These are phyloP conservation scores for Ascochyta pisi DNA, from an alignment of 2,329 filamentous ascomycete species.

Conservation along the genomic window DNA sequence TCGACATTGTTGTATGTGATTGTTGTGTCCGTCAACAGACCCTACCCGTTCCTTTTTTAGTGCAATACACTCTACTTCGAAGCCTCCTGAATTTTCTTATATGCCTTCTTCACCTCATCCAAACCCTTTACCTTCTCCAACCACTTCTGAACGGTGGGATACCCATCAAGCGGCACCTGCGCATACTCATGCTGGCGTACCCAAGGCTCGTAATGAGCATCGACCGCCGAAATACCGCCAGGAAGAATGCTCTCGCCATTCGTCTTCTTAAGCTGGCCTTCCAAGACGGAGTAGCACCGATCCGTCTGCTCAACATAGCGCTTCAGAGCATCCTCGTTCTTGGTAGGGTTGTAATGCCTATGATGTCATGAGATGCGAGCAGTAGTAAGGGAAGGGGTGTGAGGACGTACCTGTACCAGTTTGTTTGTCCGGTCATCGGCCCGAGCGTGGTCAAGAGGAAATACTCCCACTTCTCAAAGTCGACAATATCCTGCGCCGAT, in stretches of 20 bases:
- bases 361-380: not conserved
- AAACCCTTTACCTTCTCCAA: conserved; percentile 42
- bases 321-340: conserved; percentile 15
- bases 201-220: conserved; percentile 17
- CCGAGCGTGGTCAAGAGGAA: conserved; percentile 14
- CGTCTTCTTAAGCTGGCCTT: conserved; percentile 14
- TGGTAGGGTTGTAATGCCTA: conserved; percentile 11
- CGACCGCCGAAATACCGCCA: conserved; percentile 9
- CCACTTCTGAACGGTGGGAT: conserved; percentile 72
- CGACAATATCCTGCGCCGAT: conserved; percentile 2
- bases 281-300: conserved; percentile 9
- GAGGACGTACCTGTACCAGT: conserved; percentile 11
- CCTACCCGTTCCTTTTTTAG: too few species aligned
- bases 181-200: conserved; percentile 14
- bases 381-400: too few species aligned
- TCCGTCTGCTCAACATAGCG: conserved; percentile 17
- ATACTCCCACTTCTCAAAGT: conserved; percentile 18
- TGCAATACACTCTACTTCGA: conserved; percentile 59
- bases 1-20: too few species aligned
- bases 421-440: conserved; percentile 15
- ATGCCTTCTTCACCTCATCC: conserved; percentile 22
- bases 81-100: conserved; percentile 31
- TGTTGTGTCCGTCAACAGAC: too few species aligned
- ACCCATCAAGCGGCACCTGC: conserved; percentile 49
- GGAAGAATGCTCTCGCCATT: conserved; percentile 10